Conservation (phyloP, 257 asterid species). For the Knoxia roxburghii region DNA sequence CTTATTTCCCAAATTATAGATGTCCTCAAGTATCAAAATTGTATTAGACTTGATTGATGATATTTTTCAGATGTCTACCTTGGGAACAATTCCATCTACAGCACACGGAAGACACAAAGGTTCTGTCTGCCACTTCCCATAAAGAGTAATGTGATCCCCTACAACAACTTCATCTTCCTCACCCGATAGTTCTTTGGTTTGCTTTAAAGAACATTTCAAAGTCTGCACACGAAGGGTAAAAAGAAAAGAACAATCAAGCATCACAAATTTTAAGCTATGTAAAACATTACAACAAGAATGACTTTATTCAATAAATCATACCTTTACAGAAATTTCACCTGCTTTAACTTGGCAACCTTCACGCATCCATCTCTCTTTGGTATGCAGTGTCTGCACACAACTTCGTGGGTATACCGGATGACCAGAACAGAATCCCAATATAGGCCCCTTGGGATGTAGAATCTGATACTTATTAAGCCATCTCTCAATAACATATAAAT, state of each 20-base stretch:
- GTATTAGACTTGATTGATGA: not conserved
- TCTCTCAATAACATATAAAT: conserved; percentile 72
- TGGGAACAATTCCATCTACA: conserved; percentile 85
- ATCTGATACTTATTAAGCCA: conserved; percentile 84
- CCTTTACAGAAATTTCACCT: conserved; percentile 80
- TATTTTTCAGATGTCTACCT: conserved; percentile 37
- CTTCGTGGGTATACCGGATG: conserved; percentile 88
- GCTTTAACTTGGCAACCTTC: conserved; percentile 88
- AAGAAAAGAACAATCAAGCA: conserved; percentile 2
- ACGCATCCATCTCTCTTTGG: conserved; percentile 79
- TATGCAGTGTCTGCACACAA: conserved; percentile 72
- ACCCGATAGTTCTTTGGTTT: conserved; percentile 37
- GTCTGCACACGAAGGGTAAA: conserved; percentile 36
- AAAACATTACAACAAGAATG: conserved; percentile 1
- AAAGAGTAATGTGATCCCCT: conserved; percentile 45
- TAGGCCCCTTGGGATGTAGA: conserved; percentile 81
- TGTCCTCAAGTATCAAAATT: not conserved
- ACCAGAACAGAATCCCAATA: conserved; percentile 81
- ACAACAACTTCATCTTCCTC: conserved; percentile 43
- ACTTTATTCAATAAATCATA: conserved; percentile 23
- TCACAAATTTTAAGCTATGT: not conserved
- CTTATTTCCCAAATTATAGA: not conserved
- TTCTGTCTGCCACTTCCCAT: conserved; percentile 94
- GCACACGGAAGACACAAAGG: conserved; percentile 77
- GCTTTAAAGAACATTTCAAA: conserved; percentile 53